Conservation (phyloP, 306 rosid species). For the Styphnolobium japonicum region DNA sequence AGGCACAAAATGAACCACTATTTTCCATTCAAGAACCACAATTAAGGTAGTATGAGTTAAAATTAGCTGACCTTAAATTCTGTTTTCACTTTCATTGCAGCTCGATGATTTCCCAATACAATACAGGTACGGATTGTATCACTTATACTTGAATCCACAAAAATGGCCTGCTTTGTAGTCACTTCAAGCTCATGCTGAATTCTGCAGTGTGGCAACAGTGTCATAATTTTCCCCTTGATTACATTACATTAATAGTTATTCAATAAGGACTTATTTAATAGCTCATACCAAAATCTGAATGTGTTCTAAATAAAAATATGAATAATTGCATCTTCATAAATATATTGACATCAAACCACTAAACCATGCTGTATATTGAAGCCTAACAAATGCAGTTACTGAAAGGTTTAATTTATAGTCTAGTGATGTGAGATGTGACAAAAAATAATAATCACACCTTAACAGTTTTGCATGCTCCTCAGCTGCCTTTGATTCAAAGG, state of each 20-base stretch:
- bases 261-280: constrained; percentile 10
- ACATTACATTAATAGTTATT: constrained; percentile 9
- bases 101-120: constrained; percentile 94
- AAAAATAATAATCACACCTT: constrained; percentile 49
- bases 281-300: neutral
- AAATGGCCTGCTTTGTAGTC: constrained; percentile 90
- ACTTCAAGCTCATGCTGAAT: constrained; percentile 90
- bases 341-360: constrained; percentile 1
- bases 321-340: neutral
- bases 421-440: constrained; percentile 5
- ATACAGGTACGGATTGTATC: constrained; percentile 97
- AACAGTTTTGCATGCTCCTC: constrained; percentile 94
- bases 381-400: constrained; percentile 14
- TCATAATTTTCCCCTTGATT: constrained; percentile 8
- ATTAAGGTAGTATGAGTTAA: neutral
- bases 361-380: neutral
- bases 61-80: constrained; percentile 81
- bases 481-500: constrained; percentile 90
- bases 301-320: neutral
- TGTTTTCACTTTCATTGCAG: constrained; percentile 85
- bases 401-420: neutral
- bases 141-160: constrained; percentile 94
- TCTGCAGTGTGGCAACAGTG: constrained; percentile 45
- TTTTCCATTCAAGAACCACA: constrained; percentile 8
- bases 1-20: constrained; percentile 19